Evolutionary conservation across 192 early-diverging fungal genomes (phyloP), one percentile per base, ranked within the genome.

Genomic region (Backusella mclennaniae): DNA sequence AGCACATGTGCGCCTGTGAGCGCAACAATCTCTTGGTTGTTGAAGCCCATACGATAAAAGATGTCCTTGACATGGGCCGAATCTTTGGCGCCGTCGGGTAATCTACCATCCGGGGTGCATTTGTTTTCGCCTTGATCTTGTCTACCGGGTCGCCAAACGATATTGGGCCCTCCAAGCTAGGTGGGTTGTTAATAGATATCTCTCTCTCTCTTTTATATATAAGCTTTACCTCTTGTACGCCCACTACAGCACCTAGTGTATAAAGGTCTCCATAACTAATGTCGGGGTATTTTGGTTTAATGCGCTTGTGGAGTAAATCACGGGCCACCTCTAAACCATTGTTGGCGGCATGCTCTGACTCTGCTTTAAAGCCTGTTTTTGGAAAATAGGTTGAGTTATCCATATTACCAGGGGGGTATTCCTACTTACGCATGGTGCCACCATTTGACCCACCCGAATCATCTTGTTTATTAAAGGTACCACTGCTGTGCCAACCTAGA

Each of bases 241-340:
- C 92, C 33, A 84, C 86, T 42, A 93, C 92, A 77, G 93, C 95
- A 12, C 91, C 92, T 77, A 96, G 84, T 71, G 90, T 92, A 83
- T 91, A 95, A 80, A 96, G 85, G 80, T 96, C 95, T 78, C 89
- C 93, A 82, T 95, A 96, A 7, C 93, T 91, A 63, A 96, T 90
- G 71, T 88, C 78, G n/a, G 90, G 90, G 88, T 94, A 90, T 85
- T 95, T 91, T 66, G 87, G 75, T 87, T 96, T 96, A 82, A 96
- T 84, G 14, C 85, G 81, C 81, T 91, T 88, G 3, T 69, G 35
- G 56, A 96, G 88, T 76, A 90, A 85, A 59, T 85, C 85, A 68
- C 92, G 89, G 35, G 93, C 95, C 72, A 86, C 83, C 21, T 89
- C 88, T 39, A 96, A 87, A 23, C 93, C 94, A 72, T 85, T 84